A percentile compares a stretch with the other conserved stretches of the same genome.
Evolutionary conservation across 371 early-diverging fungal species (phyloP).

Genomic region (Mortierella sp.): DNA sequence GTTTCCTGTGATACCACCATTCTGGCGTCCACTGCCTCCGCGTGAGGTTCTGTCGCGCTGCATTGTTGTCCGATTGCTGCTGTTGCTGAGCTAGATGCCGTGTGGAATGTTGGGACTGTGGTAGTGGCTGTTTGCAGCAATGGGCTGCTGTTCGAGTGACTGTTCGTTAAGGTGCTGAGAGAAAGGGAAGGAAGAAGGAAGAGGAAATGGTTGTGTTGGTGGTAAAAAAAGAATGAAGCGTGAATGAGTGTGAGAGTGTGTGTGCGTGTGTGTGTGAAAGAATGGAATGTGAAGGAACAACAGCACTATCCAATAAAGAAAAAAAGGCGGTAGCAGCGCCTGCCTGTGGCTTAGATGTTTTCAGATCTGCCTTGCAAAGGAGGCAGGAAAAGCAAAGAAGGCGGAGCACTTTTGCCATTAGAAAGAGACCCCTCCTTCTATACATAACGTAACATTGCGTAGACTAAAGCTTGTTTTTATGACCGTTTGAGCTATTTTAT

Average conservation of each 20-base stretch:
- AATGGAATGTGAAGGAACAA: neutral
- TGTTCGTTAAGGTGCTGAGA: neutral
- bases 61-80: neutral
- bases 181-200: neutral
- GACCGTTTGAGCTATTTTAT: neutral
- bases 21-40: slow-evolving; percentile 15
- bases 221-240: too few species aligned
- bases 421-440: too few species aligned
- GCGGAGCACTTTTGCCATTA: neutral
- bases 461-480: too few species aligned
- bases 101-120: neutral
- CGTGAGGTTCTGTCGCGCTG: neutral
- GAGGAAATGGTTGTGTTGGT: neutral
- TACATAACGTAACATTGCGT: too few species aligned
- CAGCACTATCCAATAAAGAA: neutral
- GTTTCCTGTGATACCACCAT: slow-evolving; percentile 2
- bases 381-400: neutral
- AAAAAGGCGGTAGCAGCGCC: neutral
- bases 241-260: neutral
- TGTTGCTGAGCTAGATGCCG: neutral
- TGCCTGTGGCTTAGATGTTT: neutral
- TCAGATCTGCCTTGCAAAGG: neutral
- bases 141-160: neutral
- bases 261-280: neutral
- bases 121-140: neutral